A percentile compares a stretch with the other conserved stretches of the same genome.
Evolutionary conservation across 176 grass and related monocot genomes (phyloP).

Genomic region (Tillandsia fasciculata): DNA sequence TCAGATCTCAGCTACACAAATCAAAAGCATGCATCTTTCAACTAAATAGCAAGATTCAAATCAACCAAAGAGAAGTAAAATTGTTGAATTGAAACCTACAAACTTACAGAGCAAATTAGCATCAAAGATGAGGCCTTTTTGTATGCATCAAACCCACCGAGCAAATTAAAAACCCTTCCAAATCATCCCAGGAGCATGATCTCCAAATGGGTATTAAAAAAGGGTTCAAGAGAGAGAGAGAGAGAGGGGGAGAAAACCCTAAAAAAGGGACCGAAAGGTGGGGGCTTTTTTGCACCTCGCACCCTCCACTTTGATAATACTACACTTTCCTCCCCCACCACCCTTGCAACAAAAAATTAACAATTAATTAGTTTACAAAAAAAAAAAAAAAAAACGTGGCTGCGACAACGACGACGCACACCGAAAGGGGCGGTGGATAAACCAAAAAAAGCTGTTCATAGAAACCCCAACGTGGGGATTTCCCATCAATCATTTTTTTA

Average conservation of each 20-base stretch:
- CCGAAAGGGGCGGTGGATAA: neutral
- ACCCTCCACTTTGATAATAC: neutral
- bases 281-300: neutral
- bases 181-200: neutral
- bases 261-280: neutral
- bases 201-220: neutral
- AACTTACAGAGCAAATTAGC: neutral
- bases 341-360: neutral
- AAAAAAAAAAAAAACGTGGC: neutral
- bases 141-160: neutral
- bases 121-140: neutral
- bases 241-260: neutral
- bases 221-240: neutral
- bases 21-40: neutral
- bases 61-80: neutral
- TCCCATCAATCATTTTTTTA: too few species aligned
- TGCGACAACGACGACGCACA: neutral
- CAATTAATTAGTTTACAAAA: too few species aligned
- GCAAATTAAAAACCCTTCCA: neutral
- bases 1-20: neutral
- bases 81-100: neutral
- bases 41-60: neutral
- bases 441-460: too few species aligned
- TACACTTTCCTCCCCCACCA: neutral
- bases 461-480: too few species aligned